Evolutionary conservation across 75 land plant species (phyloP).

Genomic region (Adiantum capillusveneris): DNA sequence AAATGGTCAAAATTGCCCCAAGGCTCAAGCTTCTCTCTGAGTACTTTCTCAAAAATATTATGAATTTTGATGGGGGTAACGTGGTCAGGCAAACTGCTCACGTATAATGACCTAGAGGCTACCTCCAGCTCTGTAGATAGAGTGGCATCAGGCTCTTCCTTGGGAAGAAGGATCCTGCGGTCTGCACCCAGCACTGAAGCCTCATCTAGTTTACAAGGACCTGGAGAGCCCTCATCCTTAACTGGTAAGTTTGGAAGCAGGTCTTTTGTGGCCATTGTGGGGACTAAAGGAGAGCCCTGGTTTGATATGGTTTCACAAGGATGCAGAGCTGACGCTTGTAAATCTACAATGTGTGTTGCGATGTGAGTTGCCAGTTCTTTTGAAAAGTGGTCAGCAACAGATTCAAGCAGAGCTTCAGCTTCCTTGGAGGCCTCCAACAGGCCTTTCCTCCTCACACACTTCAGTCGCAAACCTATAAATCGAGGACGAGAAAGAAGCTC

Average conservation of each 20-base stretch:
- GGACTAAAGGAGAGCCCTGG: neutral
- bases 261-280: neutral
- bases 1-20: neutral
- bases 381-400: conserved; percentile 13
- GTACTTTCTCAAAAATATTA: conserved; percentile 20
- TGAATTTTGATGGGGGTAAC: conserved; percentile 11
- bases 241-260: neutral
- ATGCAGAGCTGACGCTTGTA: neutral
- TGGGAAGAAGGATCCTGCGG: neutral
- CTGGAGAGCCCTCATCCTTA: neutral
- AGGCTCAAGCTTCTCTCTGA: conserved; percentile 20
- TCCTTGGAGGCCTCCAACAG: conserved; percentile 20
- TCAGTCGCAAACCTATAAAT: conserved; percentile 24
- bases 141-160: conserved; percentile 7
- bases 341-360: neutral
- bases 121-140: conserved; percentile 7
- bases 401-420: conserved; percentile 17
- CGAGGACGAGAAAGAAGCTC: neutral
- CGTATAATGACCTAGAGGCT: conserved; percentile 10
- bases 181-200: neutral
- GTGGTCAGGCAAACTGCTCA: conserved; percentile 16
- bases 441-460: conserved; percentile 22
- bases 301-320: neutral
- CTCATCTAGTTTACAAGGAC: neutral
- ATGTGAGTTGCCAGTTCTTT: conserved; percentile 10